Conservation (phyloP, 1,284 basidiomycete genomes). For the Trichosporon sp. region DNA sequence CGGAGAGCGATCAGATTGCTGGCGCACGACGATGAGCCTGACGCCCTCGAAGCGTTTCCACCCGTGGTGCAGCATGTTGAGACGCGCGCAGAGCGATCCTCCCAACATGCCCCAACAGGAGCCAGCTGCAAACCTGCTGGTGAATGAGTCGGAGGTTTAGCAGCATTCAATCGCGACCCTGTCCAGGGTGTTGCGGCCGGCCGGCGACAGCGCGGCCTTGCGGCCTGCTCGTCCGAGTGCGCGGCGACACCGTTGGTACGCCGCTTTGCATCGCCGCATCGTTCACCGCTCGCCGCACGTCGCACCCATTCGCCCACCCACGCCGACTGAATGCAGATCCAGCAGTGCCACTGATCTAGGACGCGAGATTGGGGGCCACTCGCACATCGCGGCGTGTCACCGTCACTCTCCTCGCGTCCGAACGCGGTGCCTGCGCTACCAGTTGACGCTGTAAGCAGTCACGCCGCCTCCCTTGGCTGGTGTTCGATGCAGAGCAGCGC, state of each 20-base stretch:
- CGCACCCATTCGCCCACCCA: not conserved
- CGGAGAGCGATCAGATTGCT: too few species aligned
- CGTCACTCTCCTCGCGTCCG: not conserved
- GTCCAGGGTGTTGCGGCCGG: not conserved
- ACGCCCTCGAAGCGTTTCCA: too few species aligned
- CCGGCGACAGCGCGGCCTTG: not conserved
- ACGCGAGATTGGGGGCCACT: not conserved
- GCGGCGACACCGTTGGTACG: not conserved
- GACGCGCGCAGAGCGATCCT: too few species aligned
- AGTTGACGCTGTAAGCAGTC: too few species aligned
- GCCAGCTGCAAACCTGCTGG: too few species aligned
- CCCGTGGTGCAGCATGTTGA: too few species aligned
- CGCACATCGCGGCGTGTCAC: not conserved
- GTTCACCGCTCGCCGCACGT: not conserved
- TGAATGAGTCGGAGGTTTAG: too few species aligned
- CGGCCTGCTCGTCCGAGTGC: not conserved
- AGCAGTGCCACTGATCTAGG: not conserved
- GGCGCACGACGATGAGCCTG: too few species aligned
- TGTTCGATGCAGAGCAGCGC: not conserved
- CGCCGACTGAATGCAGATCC: not conserved
- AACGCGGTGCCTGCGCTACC: not conserved
- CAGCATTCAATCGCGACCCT: too few species aligned
- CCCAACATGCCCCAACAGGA: too few species aligned
- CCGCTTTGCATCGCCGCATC: not conserved
- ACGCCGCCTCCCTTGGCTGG: too few species aligned